Evolutionary conservation across 768 basidiomycete species (phyloP), one percentile per base, ranked within the genome.

Genomic region (Termitomyces sp.): DNA sequence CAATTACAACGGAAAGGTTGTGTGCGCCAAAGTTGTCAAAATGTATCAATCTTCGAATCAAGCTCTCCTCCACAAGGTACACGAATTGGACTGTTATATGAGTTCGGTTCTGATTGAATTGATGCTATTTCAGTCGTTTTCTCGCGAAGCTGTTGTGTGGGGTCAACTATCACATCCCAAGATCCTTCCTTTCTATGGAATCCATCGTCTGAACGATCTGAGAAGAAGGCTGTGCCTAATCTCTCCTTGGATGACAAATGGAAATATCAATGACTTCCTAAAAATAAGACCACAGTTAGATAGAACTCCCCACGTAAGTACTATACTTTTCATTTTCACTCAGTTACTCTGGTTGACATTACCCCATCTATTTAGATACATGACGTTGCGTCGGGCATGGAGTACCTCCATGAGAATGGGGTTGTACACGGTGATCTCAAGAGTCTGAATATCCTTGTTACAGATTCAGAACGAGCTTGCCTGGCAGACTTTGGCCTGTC

Each of bases 401-500:
- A 63, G 2, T 74, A 77, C 55, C 65, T 77, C 17, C 75, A 75
- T 57, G 59, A 61, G 9, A 65, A 67, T 53, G 58, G 66, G 2
- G 70, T 82, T 25, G 68, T 78, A 19, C 80, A 79, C 50, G 79
- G 79, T 0, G 79, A 82, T 52, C 65, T 82, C n/a, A 78, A 77
- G 57, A 75, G 76, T n/a, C 75, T 76, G 14, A 82, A 82, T 55
- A 77, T 83, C 45, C 71, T 82, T 21, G 70, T 82, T 17, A 76
- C 75, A 5, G 66, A 62, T 5, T 59, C 68, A 12, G 71, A 71
- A 14, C 66, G 68, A 25, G 82, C 81, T 11, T 80, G 78, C 53
- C 68, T 82, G 4, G 75, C 80, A 27, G 81, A 82, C 62, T 82
- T 82, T 52, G 81, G 81, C 16, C 66, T 82, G 7, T 70, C 74